These are phyloP conservation scores for Desmodesmus armatus DNA, from an alignment of 139 green algal species.

Conservation along the genomic window DNA sequence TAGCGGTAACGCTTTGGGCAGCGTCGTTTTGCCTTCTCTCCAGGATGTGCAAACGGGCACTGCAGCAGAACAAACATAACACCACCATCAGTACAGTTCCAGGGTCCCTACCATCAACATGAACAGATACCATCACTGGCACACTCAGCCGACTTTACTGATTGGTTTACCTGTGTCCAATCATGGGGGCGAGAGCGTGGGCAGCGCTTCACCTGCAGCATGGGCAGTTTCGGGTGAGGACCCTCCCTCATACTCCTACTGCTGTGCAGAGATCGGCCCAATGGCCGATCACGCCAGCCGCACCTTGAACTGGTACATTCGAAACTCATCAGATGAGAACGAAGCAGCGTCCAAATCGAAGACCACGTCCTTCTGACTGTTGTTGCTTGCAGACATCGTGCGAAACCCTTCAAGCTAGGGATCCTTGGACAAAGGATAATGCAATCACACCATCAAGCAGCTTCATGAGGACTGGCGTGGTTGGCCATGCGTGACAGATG, in stretches of 20 bases:
- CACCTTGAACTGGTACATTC: slow-evolving; percentile 90
- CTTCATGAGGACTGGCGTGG: too few relatives aligned
- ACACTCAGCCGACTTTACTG: background rate
- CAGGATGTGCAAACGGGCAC: slow-evolving; percentile 96
- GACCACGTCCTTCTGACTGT: slow-evolving; percentile 25
- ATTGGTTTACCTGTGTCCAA: slow-evolving; percentile 70
- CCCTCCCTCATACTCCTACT: too few relatives aligned
- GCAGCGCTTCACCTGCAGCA: slow-evolving; percentile 74
- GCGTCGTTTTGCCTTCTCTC: slow-evolving; percentile 94
- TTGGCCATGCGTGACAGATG: too few relatives aligned
- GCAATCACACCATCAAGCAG: too few relatives aligned
- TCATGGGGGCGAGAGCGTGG: slow-evolving; percentile 81
- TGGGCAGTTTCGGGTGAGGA: too few relatives aligned
- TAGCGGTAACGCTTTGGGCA: slow-evolving; percentile 90
- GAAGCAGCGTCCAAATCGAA: slow-evolving; percentile 50
- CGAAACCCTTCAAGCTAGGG: background rate
- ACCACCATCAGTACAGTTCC: too few relatives aligned
- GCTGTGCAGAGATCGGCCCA: background rate
- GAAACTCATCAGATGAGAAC: slow-evolving; percentile 81
- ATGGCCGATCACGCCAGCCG: background rate
- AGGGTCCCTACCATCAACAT: background rate
- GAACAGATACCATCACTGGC: background rate
- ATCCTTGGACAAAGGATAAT: background rate
- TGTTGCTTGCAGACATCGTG: slow-evolving; percentile 19
- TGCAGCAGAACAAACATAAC: too few relatives aligned